phyloP scores from a whole-genome alignment of 164 flowering plant species.

The Tetracentron sinense region DNA sequence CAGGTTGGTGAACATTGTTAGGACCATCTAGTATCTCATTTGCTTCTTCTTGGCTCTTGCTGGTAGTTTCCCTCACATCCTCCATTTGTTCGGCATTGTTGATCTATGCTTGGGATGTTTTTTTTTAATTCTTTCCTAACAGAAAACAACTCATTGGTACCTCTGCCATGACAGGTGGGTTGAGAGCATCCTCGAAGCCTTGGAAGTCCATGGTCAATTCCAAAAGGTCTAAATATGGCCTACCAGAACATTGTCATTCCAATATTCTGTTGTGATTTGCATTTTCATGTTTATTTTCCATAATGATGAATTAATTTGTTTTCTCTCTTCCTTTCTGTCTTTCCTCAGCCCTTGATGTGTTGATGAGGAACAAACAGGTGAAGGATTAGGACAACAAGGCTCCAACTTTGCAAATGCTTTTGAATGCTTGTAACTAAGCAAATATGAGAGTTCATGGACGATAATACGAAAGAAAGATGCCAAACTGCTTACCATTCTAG shows the following conservation, averaged over 20 bases:
- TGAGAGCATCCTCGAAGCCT: conserved; percentile 71
- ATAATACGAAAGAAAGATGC: too few species aligned
- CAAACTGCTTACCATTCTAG: too few species aligned
- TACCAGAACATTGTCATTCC: not conserved
- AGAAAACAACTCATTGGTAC: not conserved
- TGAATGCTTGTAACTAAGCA: not conserved
- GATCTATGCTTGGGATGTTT: not conserved
- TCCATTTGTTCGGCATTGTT: too few species aligned
- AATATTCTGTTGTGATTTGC: not conserved
- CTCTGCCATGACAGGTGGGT: conserved; percentile 61
- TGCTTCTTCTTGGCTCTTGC: too few species aligned
- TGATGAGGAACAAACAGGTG: conserved; percentile 26
- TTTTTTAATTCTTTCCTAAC: not conserved
- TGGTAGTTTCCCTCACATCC: too few species aligned
- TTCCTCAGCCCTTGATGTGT: conserved; percentile 24
- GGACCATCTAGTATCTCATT: too few species aligned
- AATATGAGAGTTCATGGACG: too few species aligned
- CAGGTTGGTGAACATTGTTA: too few species aligned
- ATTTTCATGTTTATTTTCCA: not conserved
- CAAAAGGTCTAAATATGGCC: conserved; percentile 21
- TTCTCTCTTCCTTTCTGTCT: not conserved
- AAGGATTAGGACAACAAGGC: conserved; percentile 13
- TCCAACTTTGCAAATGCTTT: not conserved
- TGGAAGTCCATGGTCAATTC: conserved; percentile 43
- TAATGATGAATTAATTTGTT: conserved; percentile 4